These are phyloP conservation scores for Phytophthora crassamura DNA, from an alignment of 352 stramenopile species.

Conservation along the genomic window DNA sequence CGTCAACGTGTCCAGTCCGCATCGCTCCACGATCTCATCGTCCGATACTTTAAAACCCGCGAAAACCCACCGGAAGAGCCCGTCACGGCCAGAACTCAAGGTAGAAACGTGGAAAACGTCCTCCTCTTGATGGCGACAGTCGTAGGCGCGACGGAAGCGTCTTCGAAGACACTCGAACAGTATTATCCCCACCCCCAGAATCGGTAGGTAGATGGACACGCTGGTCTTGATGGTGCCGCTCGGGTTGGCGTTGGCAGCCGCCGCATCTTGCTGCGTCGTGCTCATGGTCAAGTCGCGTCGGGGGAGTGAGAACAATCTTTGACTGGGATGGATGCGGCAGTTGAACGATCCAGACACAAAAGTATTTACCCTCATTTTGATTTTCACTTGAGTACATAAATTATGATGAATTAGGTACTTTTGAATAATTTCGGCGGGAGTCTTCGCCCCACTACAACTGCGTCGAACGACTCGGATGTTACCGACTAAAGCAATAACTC, in stretches of 20 bases:
- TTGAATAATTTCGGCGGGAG: neutral
- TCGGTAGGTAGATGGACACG: slow-evolving; percentile 66
- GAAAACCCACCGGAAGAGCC: slow-evolving; percentile 62
- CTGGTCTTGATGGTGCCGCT: slow-evolving; percentile 76
- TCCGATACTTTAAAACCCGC: slow-evolving; percentile 53
- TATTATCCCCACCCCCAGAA: slow-evolving; percentile 56
- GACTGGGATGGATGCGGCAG: slow-evolving; percentile 25
- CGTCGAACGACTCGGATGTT: no score
- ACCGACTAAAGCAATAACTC: no score
- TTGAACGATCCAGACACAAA: slow-evolving; percentile 5
- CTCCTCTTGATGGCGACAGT: slow-evolving; percentile 46
- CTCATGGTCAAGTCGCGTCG: slow-evolving; percentile 8
- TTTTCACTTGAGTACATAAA: neutral
- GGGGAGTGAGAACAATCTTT: slow-evolving; percentile 8
- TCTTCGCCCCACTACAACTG: neutral
- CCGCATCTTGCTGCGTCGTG: slow-evolving; percentile 59
- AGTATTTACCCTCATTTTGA: neutral
- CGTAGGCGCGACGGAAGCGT: slow-evolving; percentile 63
- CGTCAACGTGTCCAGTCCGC: slow-evolving; percentile 77
- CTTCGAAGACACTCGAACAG: slow-evolving; percentile 68
- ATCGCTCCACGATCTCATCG: slow-evolving; percentile 72
- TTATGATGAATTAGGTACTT: slow-evolving; percentile 2
- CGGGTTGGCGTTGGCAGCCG: slow-evolving; percentile 62
- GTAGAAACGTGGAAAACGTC: slow-evolving; percentile 39
- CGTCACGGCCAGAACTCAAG: slow-evolving; percentile 3